phyloP scores from a whole-genome alignment of 2,329 filamentous ascomycete genomes.

The Aspergillus intermedius region DNA sequence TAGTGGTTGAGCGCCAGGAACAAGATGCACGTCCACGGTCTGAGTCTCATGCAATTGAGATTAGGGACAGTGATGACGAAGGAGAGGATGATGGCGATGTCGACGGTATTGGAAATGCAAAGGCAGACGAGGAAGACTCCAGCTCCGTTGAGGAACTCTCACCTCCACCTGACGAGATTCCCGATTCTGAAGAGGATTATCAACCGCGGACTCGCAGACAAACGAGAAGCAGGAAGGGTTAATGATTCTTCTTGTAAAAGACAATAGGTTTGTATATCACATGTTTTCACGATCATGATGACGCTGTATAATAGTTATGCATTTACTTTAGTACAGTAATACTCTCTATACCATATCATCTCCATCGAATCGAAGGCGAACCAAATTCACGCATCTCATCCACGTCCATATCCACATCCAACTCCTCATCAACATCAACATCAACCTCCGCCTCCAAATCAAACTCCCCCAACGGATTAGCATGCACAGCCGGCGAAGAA shows the following conservation, averaged over 20 bases:
- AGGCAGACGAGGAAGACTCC: neutral
- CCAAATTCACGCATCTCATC: neutral
- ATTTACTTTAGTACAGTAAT: neutral
- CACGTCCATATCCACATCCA: neutral
- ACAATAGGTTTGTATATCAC: neutral
- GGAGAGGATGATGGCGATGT: slow-evolving; percentile 4
- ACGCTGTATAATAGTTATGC: neutral
- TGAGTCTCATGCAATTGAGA: neutral
- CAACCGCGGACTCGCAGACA: slow-evolving; percentile 17
- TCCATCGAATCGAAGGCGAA: neutral
- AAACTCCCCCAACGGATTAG: slow-evolving; percentile 21
- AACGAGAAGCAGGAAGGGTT: slow-evolving; percentile 5
- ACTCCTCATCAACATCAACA: neutral
- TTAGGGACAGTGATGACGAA: slow-evolving; percentile 4
- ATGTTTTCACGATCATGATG: neutral
- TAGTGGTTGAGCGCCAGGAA: slow-evolving; percentile 26
- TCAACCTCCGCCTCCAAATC: slow-evolving; percentile 11
- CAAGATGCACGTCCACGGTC: neutral
- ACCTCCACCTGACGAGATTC: slow-evolving; percentile 6
- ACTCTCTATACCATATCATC: neutral
- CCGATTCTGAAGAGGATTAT: slow-evolving; percentile 10
- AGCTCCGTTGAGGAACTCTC: slow-evolving; percentile 8
- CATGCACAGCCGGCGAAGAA: slow-evolving; percentile 34
- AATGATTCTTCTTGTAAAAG: neutral
- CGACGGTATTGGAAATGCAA: neutral